Conservation (phyloP, 108 stramenopile genomes). For the Cylindrotheca closterium region DNA sequence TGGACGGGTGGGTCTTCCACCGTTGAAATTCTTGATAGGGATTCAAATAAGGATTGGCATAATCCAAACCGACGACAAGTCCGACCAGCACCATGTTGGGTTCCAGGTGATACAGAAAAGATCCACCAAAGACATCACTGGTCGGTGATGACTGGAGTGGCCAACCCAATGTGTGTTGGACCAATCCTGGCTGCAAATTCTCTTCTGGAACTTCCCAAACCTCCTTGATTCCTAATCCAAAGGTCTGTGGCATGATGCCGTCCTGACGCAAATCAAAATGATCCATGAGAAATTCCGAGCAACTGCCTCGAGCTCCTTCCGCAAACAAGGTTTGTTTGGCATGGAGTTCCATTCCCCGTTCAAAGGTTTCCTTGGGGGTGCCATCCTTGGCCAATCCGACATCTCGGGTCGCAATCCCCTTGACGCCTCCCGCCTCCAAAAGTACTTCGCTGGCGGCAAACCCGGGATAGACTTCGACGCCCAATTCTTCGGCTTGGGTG, state of each 20-base stretch:
- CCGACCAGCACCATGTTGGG: constrained; percentile 95
- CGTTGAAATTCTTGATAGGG: constrained; percentile 99
- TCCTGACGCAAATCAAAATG: constrained; percentile 81
- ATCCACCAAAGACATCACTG: constrained; percentile 89
- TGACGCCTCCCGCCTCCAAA: constrained; percentile 60
- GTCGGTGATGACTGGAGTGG: constrained; percentile 82
- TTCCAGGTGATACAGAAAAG: constrained; percentile 96
- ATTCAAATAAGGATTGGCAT: constrained; percentile 97
- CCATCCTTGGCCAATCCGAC: constrained; percentile 96
- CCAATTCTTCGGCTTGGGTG: constrained; percentile 92
- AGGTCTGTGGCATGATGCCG: constrained; percentile 82
- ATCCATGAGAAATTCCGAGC: constrained; percentile 90
- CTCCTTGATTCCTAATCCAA: constrained; percentile 99
- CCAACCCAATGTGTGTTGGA: constrained; percentile 98
- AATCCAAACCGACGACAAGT: constrained; percentile 97
- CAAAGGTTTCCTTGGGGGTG: constrained; percentile 87
- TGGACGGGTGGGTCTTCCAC: constrained; percentile 95
- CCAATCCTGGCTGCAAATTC: constrained; percentile 88
- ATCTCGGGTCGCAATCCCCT: constrained; percentile 96
- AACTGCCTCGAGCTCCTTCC: constrained; percentile 96
- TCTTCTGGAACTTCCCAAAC: constrained; percentile 98
- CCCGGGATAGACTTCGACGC: constrained; percentile 98
- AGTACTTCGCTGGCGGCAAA: constrained; percentile 96
- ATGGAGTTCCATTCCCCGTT: constrained; percentile 93
- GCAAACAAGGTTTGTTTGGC: constrained; percentile 98